Evolutionary conservation across 192 early-diverging fungal genomes (phyloP).

Genomic region (Coemansia sp.): DNA sequence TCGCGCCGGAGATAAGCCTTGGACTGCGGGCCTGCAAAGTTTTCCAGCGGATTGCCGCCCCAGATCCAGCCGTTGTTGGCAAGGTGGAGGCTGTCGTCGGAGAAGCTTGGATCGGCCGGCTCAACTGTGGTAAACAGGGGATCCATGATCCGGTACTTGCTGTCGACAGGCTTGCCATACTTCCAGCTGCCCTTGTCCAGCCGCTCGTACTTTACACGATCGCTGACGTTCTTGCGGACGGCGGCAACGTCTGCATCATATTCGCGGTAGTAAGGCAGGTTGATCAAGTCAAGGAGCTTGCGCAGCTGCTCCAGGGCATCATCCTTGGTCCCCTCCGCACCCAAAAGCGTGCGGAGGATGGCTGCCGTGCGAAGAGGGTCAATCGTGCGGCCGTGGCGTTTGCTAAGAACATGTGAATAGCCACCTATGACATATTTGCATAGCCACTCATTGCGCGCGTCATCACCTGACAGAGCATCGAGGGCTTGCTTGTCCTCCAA

Average conservation of each 20-base stretch:
- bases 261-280: slow-evolving; percentile 81
- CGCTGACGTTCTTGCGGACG: slow-evolving; percentile 74
- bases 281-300: slow-evolving; percentile 81
- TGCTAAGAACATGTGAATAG: slow-evolving; percentile 46
- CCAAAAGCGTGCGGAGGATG: slow-evolving; percentile 32
- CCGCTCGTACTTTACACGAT: slow-evolving; percentile 81
- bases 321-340: slow-evolving; percentile 14
- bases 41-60: slow-evolving; percentile 86
- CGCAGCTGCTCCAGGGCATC: slow-evolving; percentile 58
- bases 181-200: slow-evolving; percentile 87
- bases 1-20: slow-evolving; percentile 91
- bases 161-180: slow-evolving; percentile 70
- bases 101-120: slow-evolving; percentile 61
- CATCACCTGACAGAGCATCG: slow-evolving; percentile 19
- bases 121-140: slow-evolving; percentile 94
- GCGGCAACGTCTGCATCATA: slow-evolving; percentile 78
- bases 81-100: slow-evolving; percentile 71
- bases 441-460: slow-evolving; percentile 43
- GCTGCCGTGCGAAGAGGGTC: slow-evolving; percentile 34
- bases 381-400: slow-evolving; percentile 40
- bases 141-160: slow-evolving; percentile 79
- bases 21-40: slow-evolving; percentile 89
- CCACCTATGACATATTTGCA: slow-evolving; percentile 52
- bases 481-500: slow-evolving; percentile 12
- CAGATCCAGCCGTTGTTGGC: slow-evolving; percentile 98